Conservation (phyloP, 345 rosid genomes). For the Excoecaria agallocha region DNA sequence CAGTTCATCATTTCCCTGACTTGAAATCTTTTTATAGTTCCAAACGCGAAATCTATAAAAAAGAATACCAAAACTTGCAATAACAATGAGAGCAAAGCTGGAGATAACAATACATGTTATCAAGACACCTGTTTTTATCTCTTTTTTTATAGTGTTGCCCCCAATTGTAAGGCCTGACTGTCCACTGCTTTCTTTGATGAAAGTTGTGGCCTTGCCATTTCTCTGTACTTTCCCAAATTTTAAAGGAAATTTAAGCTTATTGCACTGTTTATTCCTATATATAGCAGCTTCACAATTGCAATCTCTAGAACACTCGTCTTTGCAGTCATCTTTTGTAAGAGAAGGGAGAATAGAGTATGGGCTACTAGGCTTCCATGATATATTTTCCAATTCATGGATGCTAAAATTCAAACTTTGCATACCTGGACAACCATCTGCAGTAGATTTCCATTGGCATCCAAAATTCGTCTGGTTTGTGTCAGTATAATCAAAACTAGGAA, state of each 20-base stretch:
- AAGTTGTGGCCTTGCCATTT: neutral
- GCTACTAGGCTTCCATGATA: neutral
- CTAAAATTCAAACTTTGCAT: too few species aligned
- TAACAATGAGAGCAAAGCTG: constrained; percentile 6
- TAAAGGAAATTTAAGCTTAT: constrained; percentile 5
- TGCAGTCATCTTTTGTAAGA: neutral
- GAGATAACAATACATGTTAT: neutral
- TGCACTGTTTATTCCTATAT: neutral
- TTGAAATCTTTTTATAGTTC: constrained; percentile 1
- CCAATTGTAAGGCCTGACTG: neutral
- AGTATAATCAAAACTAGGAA: neutral
- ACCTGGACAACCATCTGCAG: neutral
- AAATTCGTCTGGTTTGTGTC: neutral
- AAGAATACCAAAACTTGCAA: constrained; percentile 19
- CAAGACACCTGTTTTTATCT: neutral
- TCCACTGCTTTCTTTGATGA: neutral
- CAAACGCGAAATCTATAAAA: constrained; percentile 17
- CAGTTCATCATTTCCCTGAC: neutral
- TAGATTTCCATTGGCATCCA: neutral
- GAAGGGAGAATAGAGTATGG: neutral
- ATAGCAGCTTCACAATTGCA: constrained; percentile 12
- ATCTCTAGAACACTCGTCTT: constrained; percentile 10
- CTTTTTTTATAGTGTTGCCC: neutral
- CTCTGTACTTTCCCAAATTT: neutral
- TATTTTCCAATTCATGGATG: neutral